Evolutionary conservation across 2,329 filamentous ascomycete genomes (phyloP).

Genomic region (Monilinia aucupariae): DNA sequence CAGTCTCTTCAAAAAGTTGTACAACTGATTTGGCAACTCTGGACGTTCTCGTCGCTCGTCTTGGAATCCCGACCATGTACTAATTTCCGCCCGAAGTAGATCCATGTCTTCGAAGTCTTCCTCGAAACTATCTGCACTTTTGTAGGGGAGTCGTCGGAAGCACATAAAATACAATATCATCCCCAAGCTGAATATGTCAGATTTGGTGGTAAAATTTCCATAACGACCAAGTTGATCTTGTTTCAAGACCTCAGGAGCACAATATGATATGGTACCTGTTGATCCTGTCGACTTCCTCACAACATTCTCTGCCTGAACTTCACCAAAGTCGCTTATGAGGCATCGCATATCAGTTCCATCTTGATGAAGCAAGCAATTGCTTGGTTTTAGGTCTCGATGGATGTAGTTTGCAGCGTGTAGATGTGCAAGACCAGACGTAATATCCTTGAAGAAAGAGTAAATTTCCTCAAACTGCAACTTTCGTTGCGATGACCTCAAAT

Average conservation of each 20-base stretch:
- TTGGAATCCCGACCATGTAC: conserved; percentile 79
- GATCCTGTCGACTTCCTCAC: conserved; percentile 84
- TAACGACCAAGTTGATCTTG: conserved; percentile 64
- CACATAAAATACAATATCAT: conserved; percentile 99
- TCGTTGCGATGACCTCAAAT: conserved; percentile 25
- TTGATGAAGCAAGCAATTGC: conserved; percentile 82
- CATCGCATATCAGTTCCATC: conserved; percentile 68
- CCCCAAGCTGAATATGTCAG: conserved; percentile 94
- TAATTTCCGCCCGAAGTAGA: conserved; percentile 76
- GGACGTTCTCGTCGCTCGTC: conserved; percentile 68
- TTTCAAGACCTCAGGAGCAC: conserved; percentile 85
- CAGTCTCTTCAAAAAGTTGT: conserved; percentile 74
- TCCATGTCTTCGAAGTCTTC: conserved; percentile 93
- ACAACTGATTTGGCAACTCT: conserved; percentile 81
- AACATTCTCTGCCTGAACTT: conserved; percentile 80
- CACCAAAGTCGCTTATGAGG: conserved; percentile 94
- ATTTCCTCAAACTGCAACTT: conserved; percentile 77
- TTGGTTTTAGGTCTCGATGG: conserved; percentile 91
- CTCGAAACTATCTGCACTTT: conserved; percentile 73
- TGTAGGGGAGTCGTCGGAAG: conserved; percentile 83
- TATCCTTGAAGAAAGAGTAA: conserved; percentile 92
- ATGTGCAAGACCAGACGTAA: conserved; percentile 85
- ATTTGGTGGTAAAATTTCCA: conserved; percentile 94
- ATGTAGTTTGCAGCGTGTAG: conserved; percentile 90
- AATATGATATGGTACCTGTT: conserved; percentile 96